Evolutionary conservation across 257 asterid genomes (phyloP), one percentile per base, ranked within the genome.

Genomic region (Solanum sitiens): DNA sequence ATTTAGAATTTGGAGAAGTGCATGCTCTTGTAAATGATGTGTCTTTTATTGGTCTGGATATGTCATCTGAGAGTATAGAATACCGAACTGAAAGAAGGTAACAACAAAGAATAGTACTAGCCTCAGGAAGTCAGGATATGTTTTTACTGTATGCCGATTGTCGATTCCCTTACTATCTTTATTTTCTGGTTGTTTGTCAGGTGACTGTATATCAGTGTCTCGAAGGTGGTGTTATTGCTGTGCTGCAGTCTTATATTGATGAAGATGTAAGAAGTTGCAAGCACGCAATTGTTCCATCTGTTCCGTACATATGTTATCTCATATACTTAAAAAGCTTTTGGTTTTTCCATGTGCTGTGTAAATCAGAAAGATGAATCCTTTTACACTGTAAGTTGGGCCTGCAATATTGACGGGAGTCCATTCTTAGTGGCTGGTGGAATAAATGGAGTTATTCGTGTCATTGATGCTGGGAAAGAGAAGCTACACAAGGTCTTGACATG

Each of bases 311-410:
- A 72, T 37, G 45, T 70, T 53, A 30, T 70, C 35, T 67, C 30
- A 40, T 88, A 86, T 91, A 77, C 92, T 92, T 90, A 91, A 72
- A 88, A 90, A 56, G 87, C 86, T 21, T 88, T 37, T 92, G 89
- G 76, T 25, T 71, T 74, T 87, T 90, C 90, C 89, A 50, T 88
- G 85, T 93, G 88, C 85, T 89, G 76, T 91, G 84, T 92, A 79
- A 92, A 92, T 90, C 98, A 97, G 99, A 97, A 97, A 89, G 99
- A 97, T 89, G 99, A 97, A 88, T 95, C 99, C 3, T 97, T 97
- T 89, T 95, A 97, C 92, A 97, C 99, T 61, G 98, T 97, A 79
- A 94, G 98, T 85, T 97, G 99, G 99, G 99, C 99, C 50, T 95
- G 99, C 92, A 93, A 94, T 91, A 83, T 89, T 87, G 96, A 95